Evolutionary conservation across 2,329 filamentous ascomycete species (phyloP).

Genomic region (Stemphylium lycopersici): DNA sequence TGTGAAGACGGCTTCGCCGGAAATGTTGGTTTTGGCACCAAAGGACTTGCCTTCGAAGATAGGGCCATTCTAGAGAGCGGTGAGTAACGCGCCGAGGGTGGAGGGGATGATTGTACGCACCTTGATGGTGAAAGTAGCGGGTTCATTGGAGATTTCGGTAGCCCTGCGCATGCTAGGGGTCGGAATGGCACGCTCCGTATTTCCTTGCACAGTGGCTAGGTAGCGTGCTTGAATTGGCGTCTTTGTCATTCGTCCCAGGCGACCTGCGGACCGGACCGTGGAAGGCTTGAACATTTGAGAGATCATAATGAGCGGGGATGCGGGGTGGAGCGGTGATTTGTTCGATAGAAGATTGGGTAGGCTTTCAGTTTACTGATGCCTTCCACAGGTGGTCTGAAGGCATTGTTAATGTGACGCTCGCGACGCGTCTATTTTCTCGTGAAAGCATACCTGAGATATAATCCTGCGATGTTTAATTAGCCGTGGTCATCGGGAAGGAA

Average conservation of each 20-base stretch:
- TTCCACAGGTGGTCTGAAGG: conserved; percentile 69
- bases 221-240: conserved; percentile 55
- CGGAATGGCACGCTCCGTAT: conserved; percentile 72
- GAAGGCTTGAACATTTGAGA: conserved; percentile 61
- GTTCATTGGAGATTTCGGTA: conserved; percentile 73
- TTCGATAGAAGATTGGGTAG: conserved; percentile 25
- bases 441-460: conserved; percentile 65
- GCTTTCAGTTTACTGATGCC: conserved; percentile 65
- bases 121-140: conserved; percentile 93
- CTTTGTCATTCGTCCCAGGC: conserved; percentile 56
- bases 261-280: conserved; percentile 50
- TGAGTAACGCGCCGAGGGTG: conserved; percentile 38
- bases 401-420: conserved; percentile 31
- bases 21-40: conserved; percentile 94
- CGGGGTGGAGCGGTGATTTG: conserved; percentile 23
- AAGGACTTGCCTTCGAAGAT: conserved; percentile 97
- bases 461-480: conserved; percentile 57
- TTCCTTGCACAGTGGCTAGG: conserved; percentile 71
- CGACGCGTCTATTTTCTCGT: conserved; percentile 20
- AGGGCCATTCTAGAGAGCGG: conserved; percentile 74
- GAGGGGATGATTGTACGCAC: conserved; percentile 56
- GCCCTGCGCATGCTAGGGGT: conserved; percentile 59
- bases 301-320: conserved; percentile 56
- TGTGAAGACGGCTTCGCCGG: conserved; percentile 97
- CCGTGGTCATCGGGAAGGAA: conserved; percentile 26